Base-by-base conservation (phyloP, 2,329 filamentous ascomycete genomes). In the Gliomastix tumulicola region DNA sequence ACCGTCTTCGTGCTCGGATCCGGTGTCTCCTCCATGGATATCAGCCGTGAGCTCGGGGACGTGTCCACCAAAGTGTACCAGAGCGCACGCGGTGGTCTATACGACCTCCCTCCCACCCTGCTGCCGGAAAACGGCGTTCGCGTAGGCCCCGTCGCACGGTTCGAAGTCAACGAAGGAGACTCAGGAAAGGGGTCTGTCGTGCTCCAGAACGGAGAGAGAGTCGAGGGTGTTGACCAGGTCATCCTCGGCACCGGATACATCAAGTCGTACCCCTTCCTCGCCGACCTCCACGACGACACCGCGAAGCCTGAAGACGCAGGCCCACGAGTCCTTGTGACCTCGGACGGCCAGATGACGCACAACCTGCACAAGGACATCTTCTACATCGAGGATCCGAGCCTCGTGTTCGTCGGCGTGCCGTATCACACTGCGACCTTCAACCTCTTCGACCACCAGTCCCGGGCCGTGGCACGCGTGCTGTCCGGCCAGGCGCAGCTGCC, bases 281-380 rank as follows among this genome's bases (percentile, higher is more conserved):
- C 60, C 1, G 53, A 71, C 9, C 61, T 71, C 15, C 69, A 64
- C 42, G 56, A 55, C 1, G 60, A 63, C 12, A 57, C 56, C 0
- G 30, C 58, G 0, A 7, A 13, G 6, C 35, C 57, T 0, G 56
- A 64, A 0, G 53, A 68, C 2, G 49, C 73, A 1, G 78, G 77
- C 0, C 62, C 68, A 25, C 66, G 75, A 0, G 54, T 76, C 0
- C 59, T 87, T 0, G 72, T 86, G 5, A 84, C 75, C 0, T 55
- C 65, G 0, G 76, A 84, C 31, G 81, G 81, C 3, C 68, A 66
- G 11, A 74, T 78, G 50, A 61, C 68, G 5, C 81, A 85, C 47
- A 84, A 85, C 44, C 60, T 85, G 2, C 76, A 84, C 60, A 76
- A 76, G 40, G 81, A 86, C 49, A 78, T 85, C 12, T 85, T 82